Evolutionary conservation across 495 filamentous ascomycete species (phyloP), one percentile per base, ranked within the genome.

Genomic region (Talaromyces liani): DNA sequence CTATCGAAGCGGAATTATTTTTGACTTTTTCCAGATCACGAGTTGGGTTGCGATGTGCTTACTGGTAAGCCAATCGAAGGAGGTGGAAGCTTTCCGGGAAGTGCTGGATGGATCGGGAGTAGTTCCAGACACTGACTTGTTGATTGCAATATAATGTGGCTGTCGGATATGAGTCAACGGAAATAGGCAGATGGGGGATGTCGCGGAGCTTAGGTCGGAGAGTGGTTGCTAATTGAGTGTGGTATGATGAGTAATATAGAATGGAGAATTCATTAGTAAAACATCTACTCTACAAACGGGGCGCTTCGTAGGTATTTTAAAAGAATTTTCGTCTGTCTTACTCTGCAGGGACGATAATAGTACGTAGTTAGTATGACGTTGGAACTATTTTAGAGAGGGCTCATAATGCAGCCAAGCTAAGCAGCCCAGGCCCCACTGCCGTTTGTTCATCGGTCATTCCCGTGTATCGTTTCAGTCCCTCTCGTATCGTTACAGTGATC

Each of bases 71-170:
- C 33, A 60, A 60, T 62, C 39, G 60, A 62, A 62, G 9, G 9
- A 29, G 9, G 25, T 62, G 60, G 60, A 62, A 62, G 60, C 60
- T 51, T 62, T 62, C 60, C 60, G 60, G 6, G 33, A 4, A 33
- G 58, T 36, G 33, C 33, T 36, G 45, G 45, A 49, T 34, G 9
- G 2, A 16, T 29, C 59, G 39, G 41, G 41, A 39, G 33, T 61
- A n/a, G 22, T 41, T 61, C 58, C 24, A 49, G 27, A 33, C 41
- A 62, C 36, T 14, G 36, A 41, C 36, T 41, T 41, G 12, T 41
- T 27, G 27, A 27, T 27, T 27, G 27, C 36, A 41, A 41, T 41
- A 41, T 41, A 41, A 6, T 4, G 36, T 16, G 36, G 36, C 14
- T 41, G 3, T 41, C 36, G 36, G 29, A 27, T 20, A 45, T 47